These are phyloP conservation scores for Apiotrichum laibachii DNA, from an alignment of 1,284 basidiomycete genomes.

Conservation along the genomic window DNA sequence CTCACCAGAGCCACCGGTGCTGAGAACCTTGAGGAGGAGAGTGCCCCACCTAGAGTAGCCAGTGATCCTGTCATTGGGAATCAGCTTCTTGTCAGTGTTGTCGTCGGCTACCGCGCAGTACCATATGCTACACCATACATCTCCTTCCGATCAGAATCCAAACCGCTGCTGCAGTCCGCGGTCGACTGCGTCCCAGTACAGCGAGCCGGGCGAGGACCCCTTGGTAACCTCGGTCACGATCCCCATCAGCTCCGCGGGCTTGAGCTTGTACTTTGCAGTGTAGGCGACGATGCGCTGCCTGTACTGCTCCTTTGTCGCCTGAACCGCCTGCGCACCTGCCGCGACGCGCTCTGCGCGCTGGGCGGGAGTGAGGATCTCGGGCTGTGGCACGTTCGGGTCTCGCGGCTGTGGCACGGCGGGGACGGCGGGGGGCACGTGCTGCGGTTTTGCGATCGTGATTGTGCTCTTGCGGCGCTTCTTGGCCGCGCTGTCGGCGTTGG, in stretches of 20 bases:
- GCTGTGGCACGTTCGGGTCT: neutral
- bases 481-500: no score
- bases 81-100: no score
- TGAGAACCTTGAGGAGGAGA: no score
- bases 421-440: no score
- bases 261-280: neutral
- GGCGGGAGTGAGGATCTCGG: neutral
- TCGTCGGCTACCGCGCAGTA: no score
- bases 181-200: neutral
- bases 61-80: no score
- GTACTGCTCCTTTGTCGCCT: neutral
- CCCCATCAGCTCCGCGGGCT: neutral
- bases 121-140: neutral
- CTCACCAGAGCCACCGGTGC: no score
- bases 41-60: no score
- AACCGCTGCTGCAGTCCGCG: neutral
- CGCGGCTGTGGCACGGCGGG: neutral
- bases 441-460: no score
- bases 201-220: neutral
- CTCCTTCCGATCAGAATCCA: neutral
- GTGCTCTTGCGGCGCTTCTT: no score
- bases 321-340: neutral
- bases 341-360: neutral
- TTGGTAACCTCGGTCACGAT: neutral
- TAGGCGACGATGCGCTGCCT: neutral